These are phyloP conservation scores for Rosa multiflora DNA, from an alignment of 306 rosid species.

Conservation along the genomic window DNA sequence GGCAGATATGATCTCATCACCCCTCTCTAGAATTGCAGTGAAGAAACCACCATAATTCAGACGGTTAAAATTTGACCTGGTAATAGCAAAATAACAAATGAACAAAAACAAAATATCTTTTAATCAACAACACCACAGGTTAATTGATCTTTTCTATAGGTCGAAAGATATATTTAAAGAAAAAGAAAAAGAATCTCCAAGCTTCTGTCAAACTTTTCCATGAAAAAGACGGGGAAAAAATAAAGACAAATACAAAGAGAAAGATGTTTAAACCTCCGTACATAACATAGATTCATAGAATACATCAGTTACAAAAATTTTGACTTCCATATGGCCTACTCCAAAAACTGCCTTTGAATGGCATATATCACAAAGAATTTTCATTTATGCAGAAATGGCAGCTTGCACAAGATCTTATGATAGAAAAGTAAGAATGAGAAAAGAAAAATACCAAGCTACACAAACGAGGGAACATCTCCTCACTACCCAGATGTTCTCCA, in stretches of 20 bases:
- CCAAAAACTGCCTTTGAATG: neutral
- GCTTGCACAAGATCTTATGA: neutral
- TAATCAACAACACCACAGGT: neutral
- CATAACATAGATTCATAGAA: neutral
- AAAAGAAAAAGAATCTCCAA: neutral
- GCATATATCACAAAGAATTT: neutral
- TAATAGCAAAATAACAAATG: slow-evolving; percentile 23
- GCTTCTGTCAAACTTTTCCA: neutral
- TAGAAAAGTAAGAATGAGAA: neutral
- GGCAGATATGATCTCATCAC: slow-evolving; percentile 69
- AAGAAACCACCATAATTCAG: slow-evolving; percentile 73
- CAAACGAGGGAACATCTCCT: neutral
- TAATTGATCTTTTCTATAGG: neutral
- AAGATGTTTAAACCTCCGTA: neutral
- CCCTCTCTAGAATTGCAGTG: slow-evolving; percentile 85
- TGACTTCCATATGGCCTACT: neutral
- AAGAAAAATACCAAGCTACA: neutral
- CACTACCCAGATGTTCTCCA: neutral
- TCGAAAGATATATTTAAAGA: neutral
- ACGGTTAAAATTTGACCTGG: slow-evolving; percentile 89
- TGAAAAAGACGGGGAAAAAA: neutral
- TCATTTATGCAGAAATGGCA: neutral
- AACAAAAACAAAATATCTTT: neutral
- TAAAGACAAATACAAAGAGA: neutral
- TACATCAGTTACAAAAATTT: neutral